Base-by-base conservation (phyloP, 352 stramenopile species). In the Phytopythium boreale region DNA sequence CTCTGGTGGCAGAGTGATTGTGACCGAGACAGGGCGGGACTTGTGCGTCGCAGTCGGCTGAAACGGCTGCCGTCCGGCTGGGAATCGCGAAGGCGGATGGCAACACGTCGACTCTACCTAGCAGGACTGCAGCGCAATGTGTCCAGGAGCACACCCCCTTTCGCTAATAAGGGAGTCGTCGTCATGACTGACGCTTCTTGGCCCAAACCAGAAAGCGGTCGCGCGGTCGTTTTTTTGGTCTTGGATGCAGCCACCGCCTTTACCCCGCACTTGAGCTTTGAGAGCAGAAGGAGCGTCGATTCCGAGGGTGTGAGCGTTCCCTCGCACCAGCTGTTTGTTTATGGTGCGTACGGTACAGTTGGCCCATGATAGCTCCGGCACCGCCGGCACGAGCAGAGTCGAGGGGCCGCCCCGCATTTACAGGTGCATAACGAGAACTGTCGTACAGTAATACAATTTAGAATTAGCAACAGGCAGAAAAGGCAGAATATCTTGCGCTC, bases 261-360 rank as follows among this genome's bases (percentile, higher is more conserved):
- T 46, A 46, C 39, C 10, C 39, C 14, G 39, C 39, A 39, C 10
- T 39, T 39, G 34, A 39, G 6, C 34, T 39, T 39, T 39, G 34
- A 39, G 5, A 39, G 34, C 10, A 14, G 34, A 39, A 39, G 10
- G 24, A 26, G 44, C 44, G 24, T 19, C 14, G 2, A 22, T 56
- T 56, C 29, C 50, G 50, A 56, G 26, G 50, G 50, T 56, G 12
- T 26, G 50, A 29, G 24, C 46, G 26, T 52, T 52, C 46, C 46
- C n/a, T n/a, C 19, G 46, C 46, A 8, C 46, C 46, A 29, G n/a
- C 20, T 52, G 46, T 52, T 52, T 52, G 24, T 17, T 26, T 46
- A 46, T 46, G 46, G 14, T 15, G 46, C n/a, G 4, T 29, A 52
- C 46, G 7, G 46, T 52, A 31, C 46, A 26, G 46, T 29, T 39